phyloP scores from a whole-genome alignment of 75 land plant genomes.

The Cryptomeria japonica region DNA sequence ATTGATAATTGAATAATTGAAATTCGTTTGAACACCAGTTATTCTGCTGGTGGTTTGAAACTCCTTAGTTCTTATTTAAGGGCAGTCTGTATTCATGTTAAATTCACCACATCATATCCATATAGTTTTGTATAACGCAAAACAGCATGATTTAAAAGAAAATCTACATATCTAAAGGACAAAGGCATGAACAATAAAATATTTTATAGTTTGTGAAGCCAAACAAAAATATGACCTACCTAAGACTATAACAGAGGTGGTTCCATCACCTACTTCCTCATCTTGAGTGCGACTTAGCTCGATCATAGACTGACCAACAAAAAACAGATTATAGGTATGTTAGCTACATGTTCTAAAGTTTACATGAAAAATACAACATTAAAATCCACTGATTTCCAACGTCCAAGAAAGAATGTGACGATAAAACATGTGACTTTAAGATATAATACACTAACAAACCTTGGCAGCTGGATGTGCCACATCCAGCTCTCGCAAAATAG shows the following conservation, averaged over 20 bases:
- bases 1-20: no score
- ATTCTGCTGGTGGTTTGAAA: neutral
- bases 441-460: conserved; percentile 27
- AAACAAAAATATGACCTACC: conserved; percentile 42
- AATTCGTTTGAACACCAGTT: neutral
- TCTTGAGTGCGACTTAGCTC: conserved; percentile 98
- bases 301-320: conserved; percentile 76
- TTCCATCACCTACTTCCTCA: conserved; percentile 99
- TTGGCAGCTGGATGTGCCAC: conserved; percentile 98
- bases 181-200: neutral
- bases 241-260: conserved; percentile 96
- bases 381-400: neutral
- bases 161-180: neutral
- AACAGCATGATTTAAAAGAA: neutral
- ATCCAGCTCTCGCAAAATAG: conserved; percentile 93
- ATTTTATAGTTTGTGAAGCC: neutral
- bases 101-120: neutral
- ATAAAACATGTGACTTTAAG: neutral
- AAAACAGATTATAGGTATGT: conserved; percentile 1
- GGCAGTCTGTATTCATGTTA: neutral
- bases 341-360: neutral
- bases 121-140: neutral
- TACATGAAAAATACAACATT: neutral
- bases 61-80: neutral
- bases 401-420: neutral